Percentiles rank a stretch among this genome's conserved stretches.
Conservation (phyloP, 2,329 filamentous ascomycete genomes). For the Aspergillus ochraceus region DNA sequence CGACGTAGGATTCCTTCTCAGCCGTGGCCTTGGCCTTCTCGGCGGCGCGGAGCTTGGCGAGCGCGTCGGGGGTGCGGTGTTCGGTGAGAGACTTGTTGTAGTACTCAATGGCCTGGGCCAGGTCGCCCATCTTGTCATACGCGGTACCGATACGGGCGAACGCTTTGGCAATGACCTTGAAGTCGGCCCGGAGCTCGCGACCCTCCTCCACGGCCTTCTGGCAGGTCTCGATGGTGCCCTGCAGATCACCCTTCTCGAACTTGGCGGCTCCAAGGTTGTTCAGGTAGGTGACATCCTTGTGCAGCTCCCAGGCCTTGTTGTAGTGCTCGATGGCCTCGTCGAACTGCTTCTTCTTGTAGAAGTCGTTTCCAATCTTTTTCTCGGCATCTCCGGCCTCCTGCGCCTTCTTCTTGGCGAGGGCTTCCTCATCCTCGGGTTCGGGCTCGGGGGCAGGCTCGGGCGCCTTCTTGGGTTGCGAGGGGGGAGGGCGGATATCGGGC, state of each 20-base stretch:
- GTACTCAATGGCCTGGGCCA: slow-evolving; percentile 76
- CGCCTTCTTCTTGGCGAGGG: slow-evolving; percentile 78
- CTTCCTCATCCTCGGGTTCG: slow-evolving; percentile 77
- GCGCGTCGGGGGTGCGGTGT: slow-evolving; percentile 91
- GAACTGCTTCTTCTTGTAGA: slow-evolving; percentile 98
- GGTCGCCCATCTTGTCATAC: slow-evolving; percentile 85
- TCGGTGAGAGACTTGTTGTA: slow-evolving; percentile 95
- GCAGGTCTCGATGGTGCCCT: slow-evolving; percentile 82
- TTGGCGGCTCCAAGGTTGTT: slow-evolving; percentile 94
- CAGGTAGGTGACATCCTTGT: slow-evolving; percentile 96
- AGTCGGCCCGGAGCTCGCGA: slow-evolving; percentile 85
- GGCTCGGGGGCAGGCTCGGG: slow-evolving; percentile 61
- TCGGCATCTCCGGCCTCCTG: slow-evolving; percentile 92
- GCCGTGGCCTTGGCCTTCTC: slow-evolving; percentile 82
- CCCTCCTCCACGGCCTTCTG: slow-evolving; percentile 87
- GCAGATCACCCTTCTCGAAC: slow-evolving; percentile 94
- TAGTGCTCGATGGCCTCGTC: slow-evolving; percentile 95
- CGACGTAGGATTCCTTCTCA: slow-evolving; percentile 78
- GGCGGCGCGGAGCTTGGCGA: slow-evolving; percentile 85
- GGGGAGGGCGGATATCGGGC: slow-evolving; percentile 64
- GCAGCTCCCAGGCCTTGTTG: slow-evolving; percentile 85
- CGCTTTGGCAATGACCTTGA: slow-evolving; percentile 98
- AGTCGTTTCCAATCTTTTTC: slow-evolving; percentile 89
- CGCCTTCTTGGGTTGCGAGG: slow-evolving; percentile 55
- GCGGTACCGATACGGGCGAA: slow-evolving; percentile 92